Conservation (phyloP, 306 rosid species). For the Malus orientalis region DNA sequence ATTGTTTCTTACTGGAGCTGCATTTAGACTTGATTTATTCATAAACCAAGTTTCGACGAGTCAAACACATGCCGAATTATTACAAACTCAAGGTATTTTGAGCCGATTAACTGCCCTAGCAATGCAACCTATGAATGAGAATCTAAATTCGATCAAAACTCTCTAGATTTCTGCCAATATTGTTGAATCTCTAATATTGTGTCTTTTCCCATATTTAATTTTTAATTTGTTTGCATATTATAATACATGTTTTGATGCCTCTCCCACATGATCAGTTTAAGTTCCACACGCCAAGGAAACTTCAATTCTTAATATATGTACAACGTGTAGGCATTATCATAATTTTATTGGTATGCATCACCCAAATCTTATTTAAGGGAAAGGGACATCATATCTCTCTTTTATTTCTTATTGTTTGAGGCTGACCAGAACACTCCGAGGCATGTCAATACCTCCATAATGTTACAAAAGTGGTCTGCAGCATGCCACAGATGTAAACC, state of each 20-base stretch:
- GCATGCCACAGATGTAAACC: not conserved
- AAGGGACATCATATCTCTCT: not conserved
- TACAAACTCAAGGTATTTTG: not conserved
- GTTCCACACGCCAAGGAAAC: constrained; percentile 58
- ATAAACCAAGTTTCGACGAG: not conserved
- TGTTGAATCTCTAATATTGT: not conserved
- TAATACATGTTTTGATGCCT: constrained; percentile 5
- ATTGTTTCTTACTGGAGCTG: not conserved
- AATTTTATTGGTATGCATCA: not conserved
- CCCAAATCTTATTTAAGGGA: not conserved
- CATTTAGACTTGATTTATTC: not conserved
- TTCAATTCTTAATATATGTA: constrained; percentile 4
- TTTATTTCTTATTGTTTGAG: not conserved
- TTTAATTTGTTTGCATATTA: not conserved
- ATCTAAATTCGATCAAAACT: not conserved
- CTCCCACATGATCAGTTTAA: constrained; percentile 22
- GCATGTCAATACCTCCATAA: not conserved
- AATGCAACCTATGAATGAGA: not conserved
- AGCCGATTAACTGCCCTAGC: not conserved
- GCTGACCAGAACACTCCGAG: not conserved
- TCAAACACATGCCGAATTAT: not conserved
- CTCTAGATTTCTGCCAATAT: not conserved
- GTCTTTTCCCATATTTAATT: not conserved
- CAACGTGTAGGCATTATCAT: constrained; percentile 16
- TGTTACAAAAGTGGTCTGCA: not conserved